Percentiles rank a stretch among this genome's conserved stretches.
Evolutionary conservation across 2,329 filamentous ascomycete genomes (phyloP).

Genomic region (Juglanconis juglandina): DNA sequence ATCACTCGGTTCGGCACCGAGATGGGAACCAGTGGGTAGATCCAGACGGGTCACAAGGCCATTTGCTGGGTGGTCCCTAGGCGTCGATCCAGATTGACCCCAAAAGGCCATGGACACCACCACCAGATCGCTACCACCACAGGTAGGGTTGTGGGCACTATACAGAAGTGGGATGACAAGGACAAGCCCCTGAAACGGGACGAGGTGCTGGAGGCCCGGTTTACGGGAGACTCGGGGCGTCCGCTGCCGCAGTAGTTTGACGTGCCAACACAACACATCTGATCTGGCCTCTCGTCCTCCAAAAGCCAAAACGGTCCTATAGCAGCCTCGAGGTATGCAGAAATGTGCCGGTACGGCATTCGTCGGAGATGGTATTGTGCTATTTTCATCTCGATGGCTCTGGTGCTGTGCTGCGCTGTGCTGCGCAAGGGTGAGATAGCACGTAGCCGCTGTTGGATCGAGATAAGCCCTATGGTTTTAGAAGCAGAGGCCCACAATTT

Average conservation of each 20-base stretch:
- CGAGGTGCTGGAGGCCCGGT: neutral
- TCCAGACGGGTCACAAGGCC: neutral
- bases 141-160: neutral
- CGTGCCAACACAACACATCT: neutral
- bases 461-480: neutral
- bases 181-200: slow-evolving; percentile 12
- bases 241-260: neutral
- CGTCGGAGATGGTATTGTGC: too few relatives aligned
- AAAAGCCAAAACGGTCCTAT: too few relatives aligned
- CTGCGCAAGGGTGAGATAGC: too few relatives aligned
- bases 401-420: too few relatives aligned
- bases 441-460: too few relatives aligned
- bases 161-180: slow-evolving; percentile 1
- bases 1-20: neutral
- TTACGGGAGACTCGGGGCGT: neutral
- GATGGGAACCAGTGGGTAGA: neutral
- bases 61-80: neutral
- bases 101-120: neutral
- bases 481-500: neutral
- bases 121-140: neutral
- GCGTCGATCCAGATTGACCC: neutral
- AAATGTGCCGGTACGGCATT: too few relatives aligned
- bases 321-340: neutral
- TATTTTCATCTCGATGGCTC: too few relatives aligned
- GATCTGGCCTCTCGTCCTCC: neutral